Evolutionary conservation across 805 yeast species (phyloP).

Genomic region (Cyberlindnera saturnus): DNA sequence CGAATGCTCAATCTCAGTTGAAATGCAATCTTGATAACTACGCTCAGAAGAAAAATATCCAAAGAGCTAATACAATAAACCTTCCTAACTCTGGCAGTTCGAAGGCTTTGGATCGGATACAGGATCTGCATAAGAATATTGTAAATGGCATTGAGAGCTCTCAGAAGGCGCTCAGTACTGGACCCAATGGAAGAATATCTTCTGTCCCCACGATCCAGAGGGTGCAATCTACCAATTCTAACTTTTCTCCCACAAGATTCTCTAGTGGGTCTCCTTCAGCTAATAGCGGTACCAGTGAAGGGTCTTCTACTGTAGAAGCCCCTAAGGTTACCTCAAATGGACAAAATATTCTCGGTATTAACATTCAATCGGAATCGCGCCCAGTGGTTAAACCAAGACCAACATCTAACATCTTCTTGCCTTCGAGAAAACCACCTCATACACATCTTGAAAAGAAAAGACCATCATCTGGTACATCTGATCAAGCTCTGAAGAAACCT

Average conservation of each 20-base stretch:
- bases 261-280: background rate
- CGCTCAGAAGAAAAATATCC: conserved; percentile 1
- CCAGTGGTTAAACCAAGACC: background rate
- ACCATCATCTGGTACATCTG: background rate
- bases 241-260: conserved; percentile 3
- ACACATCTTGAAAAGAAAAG: conserved; percentile 7
- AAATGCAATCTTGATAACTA: conserved; percentile 6
- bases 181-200: background rate
- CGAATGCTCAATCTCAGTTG: conserved; percentile 13
- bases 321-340: background rate
- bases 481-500: conserved; percentile 3
- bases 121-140: conserved; percentile 5
- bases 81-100: conserved; percentile 5
- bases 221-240: background rate
- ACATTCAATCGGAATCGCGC: background rate
- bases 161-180: background rate
- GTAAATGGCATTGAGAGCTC: background rate
- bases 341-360: conserved; percentile 4
- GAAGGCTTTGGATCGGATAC: conserved; percentile 4
- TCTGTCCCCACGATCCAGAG: background rate
- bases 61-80: conserved; percentile 8
- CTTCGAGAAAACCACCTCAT: conserved; percentile 9
- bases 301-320: background rate
- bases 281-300: background rate
- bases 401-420: conserved; percentile 7